Evolutionary conservation across 2,329 filamentous ascomycete genomes (phyloP).

Genomic region (Cyclaneusma minus): DNA sequence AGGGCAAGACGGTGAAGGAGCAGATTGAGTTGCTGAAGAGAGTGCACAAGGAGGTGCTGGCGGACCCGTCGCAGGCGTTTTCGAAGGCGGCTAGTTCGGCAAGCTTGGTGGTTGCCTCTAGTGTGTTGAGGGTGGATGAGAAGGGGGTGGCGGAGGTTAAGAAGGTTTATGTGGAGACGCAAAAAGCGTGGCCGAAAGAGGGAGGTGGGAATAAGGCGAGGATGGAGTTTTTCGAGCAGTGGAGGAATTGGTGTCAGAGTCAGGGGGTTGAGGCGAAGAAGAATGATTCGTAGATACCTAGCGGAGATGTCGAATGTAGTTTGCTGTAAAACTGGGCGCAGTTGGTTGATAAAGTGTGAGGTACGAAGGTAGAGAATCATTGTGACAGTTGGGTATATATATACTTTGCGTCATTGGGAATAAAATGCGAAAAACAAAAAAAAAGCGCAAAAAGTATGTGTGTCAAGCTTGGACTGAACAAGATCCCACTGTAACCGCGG

Average conservation of each 20-base stretch:
- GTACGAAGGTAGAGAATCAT: too few species aligned
- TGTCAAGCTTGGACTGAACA: too few species aligned
- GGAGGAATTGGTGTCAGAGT: slow-evolving; percentile 57
- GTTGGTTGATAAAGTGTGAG: too few species aligned
- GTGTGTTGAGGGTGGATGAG: slow-evolving; percentile 39
- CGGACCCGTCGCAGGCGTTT: slow-evolving; percentile 52
- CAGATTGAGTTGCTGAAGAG: slow-evolving; percentile 36
- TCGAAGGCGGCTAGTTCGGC: slow-evolving; percentile 60
- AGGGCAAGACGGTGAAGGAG: slow-evolving; percentile 23
- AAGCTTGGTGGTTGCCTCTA: slow-evolving; percentile 49
- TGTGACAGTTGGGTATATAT: too few species aligned
- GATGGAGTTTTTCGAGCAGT: slow-evolving; percentile 58
- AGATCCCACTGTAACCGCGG: too few species aligned
- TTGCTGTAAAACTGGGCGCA: too few species aligned
- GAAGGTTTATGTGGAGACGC: slow-evolving; percentile 47
- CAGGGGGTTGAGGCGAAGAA: slow-evolving; percentile 17
- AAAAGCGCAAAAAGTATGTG: too few species aligned
- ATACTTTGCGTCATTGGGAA: too few species aligned
- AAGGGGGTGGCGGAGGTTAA: slow-evolving; percentile 37
- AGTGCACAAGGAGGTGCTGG: slow-evolving; percentile 53
- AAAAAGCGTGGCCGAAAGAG: slow-evolving; percentile 40
- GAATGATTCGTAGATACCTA: too few species aligned
- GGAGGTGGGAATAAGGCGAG: slow-evolving; percentile 40
- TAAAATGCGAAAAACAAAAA: too few species aligned
- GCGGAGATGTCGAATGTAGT: too few species aligned